Conservation (phyloP, 78 protist genomes). For the Mastigamoeba balamuthi region DNA sequence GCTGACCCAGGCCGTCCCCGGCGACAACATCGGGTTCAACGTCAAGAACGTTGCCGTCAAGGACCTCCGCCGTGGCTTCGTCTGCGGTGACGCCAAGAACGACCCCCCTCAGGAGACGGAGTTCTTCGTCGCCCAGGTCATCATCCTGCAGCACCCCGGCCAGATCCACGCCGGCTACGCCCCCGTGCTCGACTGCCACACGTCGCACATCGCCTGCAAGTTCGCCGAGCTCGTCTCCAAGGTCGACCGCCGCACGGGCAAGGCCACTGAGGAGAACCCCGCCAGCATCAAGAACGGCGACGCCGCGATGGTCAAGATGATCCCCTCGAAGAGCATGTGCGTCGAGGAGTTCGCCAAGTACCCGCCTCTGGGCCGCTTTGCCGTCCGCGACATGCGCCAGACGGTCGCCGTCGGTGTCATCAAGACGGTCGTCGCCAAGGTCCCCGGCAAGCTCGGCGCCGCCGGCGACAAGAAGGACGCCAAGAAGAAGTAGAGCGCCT, state of each 20-base stretch:
- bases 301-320: slow-evolving; percentile 79
- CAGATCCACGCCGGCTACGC: slow-evolving; percentile 84
- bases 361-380: slow-evolving; percentile 97
- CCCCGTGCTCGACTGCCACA: slow-evolving; percentile 95
- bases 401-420: slow-evolving; percentile 98
- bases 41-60: slow-evolving; percentile 86
- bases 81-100: slow-evolving; percentile 71
- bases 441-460: neutral
- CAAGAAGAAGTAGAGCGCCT: too few relatives aligned
- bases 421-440: slow-evolving; percentile 23
- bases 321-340: slow-evolving; percentile 91
- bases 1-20: slow-evolving; percentile 79
- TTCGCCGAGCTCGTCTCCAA: slow-evolving; percentile 70
- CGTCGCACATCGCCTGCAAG: slow-evolving; percentile 94
- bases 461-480: neutral
- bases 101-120: slow-evolving; percentile 76
- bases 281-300: slow-evolving; percentile 78
- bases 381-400: slow-evolving; percentile 95
- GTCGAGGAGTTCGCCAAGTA: slow-evolving; percentile 89
- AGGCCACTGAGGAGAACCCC: slow-evolving; percentile 61
- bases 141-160: slow-evolving; percentile 94
- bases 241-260: slow-evolving; percentile 88
- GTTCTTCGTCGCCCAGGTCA: slow-evolving; percentile 90
- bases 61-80: slow-evolving; percentile 90
- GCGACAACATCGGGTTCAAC: slow-evolving; percentile 97